These are phyloP conservation scores for Curvularia sp. DNA, from an alignment of 2,329 filamentous ascomycete genomes.

Conservation along the genomic window DNA sequence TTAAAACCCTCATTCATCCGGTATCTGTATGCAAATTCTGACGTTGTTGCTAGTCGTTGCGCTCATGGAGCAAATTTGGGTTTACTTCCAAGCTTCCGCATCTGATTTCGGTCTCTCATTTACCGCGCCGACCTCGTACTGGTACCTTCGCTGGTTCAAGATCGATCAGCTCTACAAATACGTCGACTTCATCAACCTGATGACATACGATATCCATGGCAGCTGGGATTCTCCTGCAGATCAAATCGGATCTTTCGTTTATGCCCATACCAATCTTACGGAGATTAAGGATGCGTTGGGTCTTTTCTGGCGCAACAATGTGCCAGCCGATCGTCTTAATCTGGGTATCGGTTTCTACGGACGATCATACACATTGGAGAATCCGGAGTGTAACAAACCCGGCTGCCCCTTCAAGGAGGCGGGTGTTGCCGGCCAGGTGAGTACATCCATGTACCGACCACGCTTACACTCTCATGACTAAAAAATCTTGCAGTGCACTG, in stretches of 20 bases:
- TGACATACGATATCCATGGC: conserved; percentile 53
- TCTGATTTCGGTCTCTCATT: conserved; percentile 2
- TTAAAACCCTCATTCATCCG: no score
- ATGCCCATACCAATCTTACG: conserved; percentile 56
- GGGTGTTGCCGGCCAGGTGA: neutral
- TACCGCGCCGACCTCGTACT: conserved; percentile 30
- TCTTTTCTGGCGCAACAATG: conserved; percentile 56
- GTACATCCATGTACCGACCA: no score
- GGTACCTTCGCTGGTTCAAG: conserved; percentile 36
- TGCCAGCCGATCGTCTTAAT: conserved; percentile 51
- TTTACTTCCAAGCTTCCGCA: no score
- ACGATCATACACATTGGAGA: conserved; percentile 31
- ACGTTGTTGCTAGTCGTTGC: no score
- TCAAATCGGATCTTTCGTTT: conserved; percentile 35
- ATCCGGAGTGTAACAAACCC: conserved; percentile 16
- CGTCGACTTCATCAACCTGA: conserved; percentile 55
- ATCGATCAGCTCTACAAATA: conserved; percentile 10
- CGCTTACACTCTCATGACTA: no score
- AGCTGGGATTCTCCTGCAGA: conserved; percentile 48
- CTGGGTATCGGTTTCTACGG: conserved; percentile 56
- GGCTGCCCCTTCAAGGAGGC: conserved; percentile 9
- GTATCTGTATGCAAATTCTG: no score
- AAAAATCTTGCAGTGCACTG: conserved; percentile 1
- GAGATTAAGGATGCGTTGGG: conserved; percentile 53
- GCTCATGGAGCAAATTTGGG: no score